Evolutionary conservation across 805 yeast species (phyloP).

Genomic region (Middelhovenomyces tepae): DNA sequence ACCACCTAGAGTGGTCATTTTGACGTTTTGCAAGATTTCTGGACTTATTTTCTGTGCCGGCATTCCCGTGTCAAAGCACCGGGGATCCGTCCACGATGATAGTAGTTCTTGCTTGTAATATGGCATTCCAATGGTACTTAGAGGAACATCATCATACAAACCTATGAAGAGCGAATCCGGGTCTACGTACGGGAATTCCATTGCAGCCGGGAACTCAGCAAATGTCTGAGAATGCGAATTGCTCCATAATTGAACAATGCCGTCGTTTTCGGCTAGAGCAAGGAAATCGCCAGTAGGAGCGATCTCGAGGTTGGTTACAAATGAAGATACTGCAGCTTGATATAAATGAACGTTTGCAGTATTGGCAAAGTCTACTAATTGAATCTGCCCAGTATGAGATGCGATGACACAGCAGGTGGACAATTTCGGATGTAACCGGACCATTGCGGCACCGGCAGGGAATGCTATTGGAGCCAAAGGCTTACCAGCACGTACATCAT

Average conservation of each 20-base stretch:
- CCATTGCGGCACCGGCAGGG: conserved; percentile 82
- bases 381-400: conserved; percentile 72
- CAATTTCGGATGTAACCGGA: conserved; percentile 75
- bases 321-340: conserved; percentile 51
- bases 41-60: conserved; percentile 48
- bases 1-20: conserved; percentile 30
- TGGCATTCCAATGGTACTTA: conserved; percentile 77
- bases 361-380: conserved; percentile 73
- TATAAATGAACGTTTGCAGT: conserved; percentile 59
- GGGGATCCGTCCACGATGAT: conserved; percentile 66
- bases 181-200: conserved; percentile 45
- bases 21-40: conserved; percentile 34
- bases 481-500: conserved; percentile 65
- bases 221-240: conserved; percentile 34
- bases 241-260: conserved; percentile 63
- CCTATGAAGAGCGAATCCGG: conserved; percentile 34
- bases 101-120: conserved; percentile 67
- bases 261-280: conserved; percentile 56
- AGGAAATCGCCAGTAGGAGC: conserved; percentile 71
- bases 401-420: conserved; percentile 70
- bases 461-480: conserved; percentile 75
- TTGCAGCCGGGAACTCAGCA: conserved; percentile 34
- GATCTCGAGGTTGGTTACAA: conserved; percentile 43
- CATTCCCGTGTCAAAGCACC: conserved; percentile 54
- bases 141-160: conserved; percentile 40